Evolutionary conservation across 148 eudicot genomes (phyloP), one percentile per base, ranked within the genome.

Genomic region (Rhododendron mucronatum): DNA sequence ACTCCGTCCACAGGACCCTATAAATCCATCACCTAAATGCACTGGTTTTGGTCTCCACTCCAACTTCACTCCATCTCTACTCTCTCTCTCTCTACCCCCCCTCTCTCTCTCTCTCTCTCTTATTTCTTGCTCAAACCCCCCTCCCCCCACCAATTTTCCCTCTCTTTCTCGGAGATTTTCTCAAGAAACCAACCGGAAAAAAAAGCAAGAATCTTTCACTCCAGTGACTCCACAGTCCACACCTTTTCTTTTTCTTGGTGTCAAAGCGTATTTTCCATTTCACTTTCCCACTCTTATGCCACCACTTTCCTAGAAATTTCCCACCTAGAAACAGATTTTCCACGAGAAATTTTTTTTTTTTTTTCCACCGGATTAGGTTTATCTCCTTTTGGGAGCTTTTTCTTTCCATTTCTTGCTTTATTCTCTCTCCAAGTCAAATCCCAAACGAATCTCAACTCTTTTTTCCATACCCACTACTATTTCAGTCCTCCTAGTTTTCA

Each of bases 301-400:
- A 7, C 35, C 18, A 57, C 85, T 87, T 89, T 88, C 89, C 79
- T 75, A 30, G 84, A 82, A 85, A 80, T 85, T 90, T 89, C 83
- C 83, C 20, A 2, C 57, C 50, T 30, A 65, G 63, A 21, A 26
- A 65, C 33, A n/a, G 1, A n/a, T 59, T 59, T 51, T 57, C 63
- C 63, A 57, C 63, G 5, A 18, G 1, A 2, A 13, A 9, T 47
- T 41, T 41, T 41, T 41, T 28, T 41, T 41, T 41, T 28, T 90
- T 41, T 59, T 16, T 5, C 85, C 28, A 74, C 77, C 75, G 33
- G 48, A 5, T 84, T 78, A n/a, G 9, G 57, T 23, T 44, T 84
- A 33, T 18, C 16, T 11, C 21, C 30, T 55, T 37, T 55, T 57
- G 76, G 48, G 35, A 59, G 76, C 78, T 69, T 78, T 86, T 87